A percentile compares a stretch with the other conserved stretches of the same genome.
Evolutionary conservation across 176 grass and related monocot species (phyloP).

Genomic region (Musa itinerans): DNA sequence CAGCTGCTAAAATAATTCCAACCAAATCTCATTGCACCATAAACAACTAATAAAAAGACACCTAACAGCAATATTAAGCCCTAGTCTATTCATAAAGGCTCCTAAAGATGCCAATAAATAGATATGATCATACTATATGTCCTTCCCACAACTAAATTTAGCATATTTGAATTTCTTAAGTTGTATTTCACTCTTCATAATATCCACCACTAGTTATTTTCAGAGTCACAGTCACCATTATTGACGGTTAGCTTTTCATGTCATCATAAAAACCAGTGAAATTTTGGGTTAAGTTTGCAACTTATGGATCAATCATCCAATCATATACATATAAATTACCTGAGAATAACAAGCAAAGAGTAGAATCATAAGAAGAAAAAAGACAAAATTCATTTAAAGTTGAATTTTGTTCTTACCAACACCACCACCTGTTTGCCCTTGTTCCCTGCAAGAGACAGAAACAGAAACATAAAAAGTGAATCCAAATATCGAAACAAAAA

Average conservation of each 20-base stretch:
- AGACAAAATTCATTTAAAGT: not conserved
- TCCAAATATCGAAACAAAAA: not conserved
- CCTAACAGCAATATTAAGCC: not conserved
- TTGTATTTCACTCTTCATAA: no score
- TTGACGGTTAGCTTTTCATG: not conserved
- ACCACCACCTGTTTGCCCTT: constrained; percentile 40
- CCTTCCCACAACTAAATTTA: no score
- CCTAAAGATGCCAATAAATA: not conserved
- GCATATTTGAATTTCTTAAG: no score
- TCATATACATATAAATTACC: not conserved
- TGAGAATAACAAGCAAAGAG: not conserved
- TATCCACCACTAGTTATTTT: not conserved
- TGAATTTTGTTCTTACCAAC: constrained; percentile 39
- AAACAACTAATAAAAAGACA: no score
- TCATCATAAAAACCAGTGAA: not conserved
- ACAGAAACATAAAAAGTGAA: constrained; percentile 14
- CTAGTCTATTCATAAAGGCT: not conserved
- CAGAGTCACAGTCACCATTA: not conserved
- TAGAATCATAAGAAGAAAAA: not conserved
- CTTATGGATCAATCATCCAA: no score
- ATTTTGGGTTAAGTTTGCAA: not conserved
- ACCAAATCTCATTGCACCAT: not conserved
- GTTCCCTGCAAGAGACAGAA: constrained; percentile 41
- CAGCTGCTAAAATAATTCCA: not conserved
- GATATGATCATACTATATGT: not conserved